Percentiles rank a stretch among this genome's conserved stretches.
Conservation (phyloP, 2,329 filamentous ascomycete species). For the Thelonectria blattea region DNA sequence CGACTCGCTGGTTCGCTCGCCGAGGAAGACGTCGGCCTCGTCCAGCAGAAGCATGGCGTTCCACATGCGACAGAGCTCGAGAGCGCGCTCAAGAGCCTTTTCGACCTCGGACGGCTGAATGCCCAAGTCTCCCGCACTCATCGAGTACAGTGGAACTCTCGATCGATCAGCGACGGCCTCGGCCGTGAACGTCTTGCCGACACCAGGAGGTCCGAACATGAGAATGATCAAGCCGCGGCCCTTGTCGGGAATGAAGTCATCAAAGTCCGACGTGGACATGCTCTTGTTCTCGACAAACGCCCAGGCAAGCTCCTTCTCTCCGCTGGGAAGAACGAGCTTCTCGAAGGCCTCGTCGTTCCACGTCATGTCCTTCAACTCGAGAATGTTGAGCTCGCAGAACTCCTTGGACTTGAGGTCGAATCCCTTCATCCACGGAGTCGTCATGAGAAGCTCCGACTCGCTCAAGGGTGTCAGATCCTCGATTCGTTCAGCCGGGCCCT, state of each 20-base stretch:
- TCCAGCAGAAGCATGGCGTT: constrained; percentile 52
- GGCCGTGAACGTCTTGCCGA: constrained; percentile 55
- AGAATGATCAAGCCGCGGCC: constrained; percentile 53
- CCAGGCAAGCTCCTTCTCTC: constrained; percentile 48
- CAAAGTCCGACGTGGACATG: constrained; percentile 34
- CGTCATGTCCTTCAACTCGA: constrained; percentile 27
- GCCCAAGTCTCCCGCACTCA: constrained; percentile 50
- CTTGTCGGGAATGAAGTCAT: constrained; percentile 46
- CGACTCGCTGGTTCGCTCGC: constrained; percentile 41
- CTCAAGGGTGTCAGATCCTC: constrained; percentile 39
- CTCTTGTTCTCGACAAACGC: constrained; percentile 47
- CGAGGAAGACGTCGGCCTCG: constrained; percentile 52
- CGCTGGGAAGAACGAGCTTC: constrained; percentile 44
- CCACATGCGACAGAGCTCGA: constrained; percentile 54
- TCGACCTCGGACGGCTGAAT: constrained; percentile 44
- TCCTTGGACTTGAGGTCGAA: constrained; percentile 46
- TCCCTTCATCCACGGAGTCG: constrained; percentile 46
- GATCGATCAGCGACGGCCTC: constrained; percentile 47
- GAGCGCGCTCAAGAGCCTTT: constrained; percentile 40
- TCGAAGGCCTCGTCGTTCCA: constrained; percentile 48
- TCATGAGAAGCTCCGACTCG: constrained; percentile 44
- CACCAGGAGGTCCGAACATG: constrained; percentile 52
- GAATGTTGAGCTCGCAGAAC: constrained; percentile 30
- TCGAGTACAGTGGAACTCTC: constrained; percentile 46
- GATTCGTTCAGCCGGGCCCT: constrained; percentile 19